Percentiles rank a stretch among this genome's conserved stretches.
Conservation (phyloP, 768 basidiomycete genomes). For the Amanita subjunquillea region DNA sequence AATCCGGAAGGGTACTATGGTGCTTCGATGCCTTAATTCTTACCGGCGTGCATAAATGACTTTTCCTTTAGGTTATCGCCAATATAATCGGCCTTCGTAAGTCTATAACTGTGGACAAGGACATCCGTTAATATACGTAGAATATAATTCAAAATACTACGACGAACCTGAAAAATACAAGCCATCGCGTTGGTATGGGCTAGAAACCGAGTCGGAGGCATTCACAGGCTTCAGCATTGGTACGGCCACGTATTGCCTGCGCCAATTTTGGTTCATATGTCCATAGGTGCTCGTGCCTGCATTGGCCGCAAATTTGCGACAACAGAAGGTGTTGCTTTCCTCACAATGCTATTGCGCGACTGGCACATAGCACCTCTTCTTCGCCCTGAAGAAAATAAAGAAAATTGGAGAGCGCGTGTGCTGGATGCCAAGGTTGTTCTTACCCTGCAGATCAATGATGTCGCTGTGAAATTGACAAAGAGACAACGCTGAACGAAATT, state of each 20-base stretch:
- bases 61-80: constrained; percentile 21
- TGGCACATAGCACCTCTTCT: constrained; percentile 42
- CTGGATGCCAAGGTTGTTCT: constrained; percentile 25
- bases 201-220: constrained; percentile 28
- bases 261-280: too few species aligned
- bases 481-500: constrained; percentile 8
- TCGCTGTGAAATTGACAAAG: constrained; percentile 22
- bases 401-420: constrained; percentile 26
- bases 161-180: constrained; percentile 31
- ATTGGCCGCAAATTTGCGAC: constrained; percentile 47
- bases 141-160: constrained; percentile 36
- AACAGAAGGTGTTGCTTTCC: constrained; percentile 41
- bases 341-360: constrained; percentile 40
- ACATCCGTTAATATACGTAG: constrained; percentile 14
- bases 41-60: neutral
- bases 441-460: constrained; percentile 23
- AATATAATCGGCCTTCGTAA: constrained; percentile 42
- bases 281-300: constrained; percentile 38
- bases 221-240: constrained; percentile 41
- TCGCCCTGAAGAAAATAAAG: constrained; percentile 25
- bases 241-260: neutral
- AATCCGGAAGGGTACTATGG: constrained; percentile 28
- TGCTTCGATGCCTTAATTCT: constrained; percentile 2
- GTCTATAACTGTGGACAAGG: constrained; percentile 10
- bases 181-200: constrained; percentile 40